Evolutionary conservation across 2,329 filamentous ascomycete species (phyloP).

Genomic region (Fusarium acutatum): DNA sequence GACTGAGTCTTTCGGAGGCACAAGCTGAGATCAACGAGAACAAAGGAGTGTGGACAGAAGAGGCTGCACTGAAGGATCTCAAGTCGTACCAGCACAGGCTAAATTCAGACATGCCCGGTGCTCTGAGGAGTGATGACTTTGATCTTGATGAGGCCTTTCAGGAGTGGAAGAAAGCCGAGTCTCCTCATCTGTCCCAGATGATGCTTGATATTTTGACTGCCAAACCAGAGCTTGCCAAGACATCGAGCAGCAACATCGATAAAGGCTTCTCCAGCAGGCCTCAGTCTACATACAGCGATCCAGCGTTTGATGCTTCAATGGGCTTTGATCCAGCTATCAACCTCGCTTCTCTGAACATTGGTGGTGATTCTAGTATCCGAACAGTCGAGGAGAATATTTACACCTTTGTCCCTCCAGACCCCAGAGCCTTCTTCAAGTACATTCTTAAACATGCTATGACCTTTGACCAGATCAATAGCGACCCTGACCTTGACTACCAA

Average conservation of each 20-base stretch:
- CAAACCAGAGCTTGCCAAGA: constrained; percentile 85
- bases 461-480: constrained; percentile 67
- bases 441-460: constrained; percentile 81
- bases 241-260: constrained; percentile 67
- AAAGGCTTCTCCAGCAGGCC: constrained; percentile 64
- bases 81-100: constrained; percentile 93
- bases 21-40: constrained; percentile 89
- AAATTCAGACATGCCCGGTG: constrained; percentile 79
- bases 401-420: constrained; percentile 88
- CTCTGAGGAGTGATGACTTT: constrained; percentile 86
- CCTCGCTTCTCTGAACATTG: constrained; percentile 71
- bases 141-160: constrained; percentile 88
- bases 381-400: constrained; percentile 73
- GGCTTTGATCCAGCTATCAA: constrained; percentile 73
- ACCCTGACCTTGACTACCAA: constrained; percentile 57
- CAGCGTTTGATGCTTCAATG: constrained; percentile 55
- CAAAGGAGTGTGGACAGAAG: constrained; percentile 86
- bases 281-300: constrained; percentile 59
- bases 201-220: constrained; percentile 90
- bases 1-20: constrained; percentile 78
- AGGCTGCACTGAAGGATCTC: constrained; percentile 87
- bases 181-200: constrained; percentile 87
- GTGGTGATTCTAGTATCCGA: constrained; percentile 61
- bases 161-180: constrained; percentile 90
- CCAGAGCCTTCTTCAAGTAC: constrained; percentile 82